Evolutionary conservation across 148 eudicot genomes (phyloP), one percentile per base, ranked within the genome.

Genomic region (Talinum fruticosum): DNA sequence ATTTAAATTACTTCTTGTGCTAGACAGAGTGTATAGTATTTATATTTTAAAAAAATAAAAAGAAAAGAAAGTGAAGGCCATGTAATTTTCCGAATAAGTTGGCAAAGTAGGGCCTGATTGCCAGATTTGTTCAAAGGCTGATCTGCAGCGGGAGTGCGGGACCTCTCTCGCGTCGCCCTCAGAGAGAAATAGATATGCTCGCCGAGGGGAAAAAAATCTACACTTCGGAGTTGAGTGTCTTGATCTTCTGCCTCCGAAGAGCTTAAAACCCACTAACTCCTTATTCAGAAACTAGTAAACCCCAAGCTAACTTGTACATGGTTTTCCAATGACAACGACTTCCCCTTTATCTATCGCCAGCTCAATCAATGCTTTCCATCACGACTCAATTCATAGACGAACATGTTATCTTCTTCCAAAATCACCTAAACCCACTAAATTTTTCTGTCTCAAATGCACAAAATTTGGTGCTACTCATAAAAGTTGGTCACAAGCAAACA

Each of bases 261-360:
- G 53, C 28, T 70, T 8, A 67, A 33, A 0, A 53, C 2, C 53
- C 32, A 38, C 54, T 8, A 38, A 12, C 10, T 21, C 57, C 33
- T 38, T 33, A 16, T 24, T 53, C 28, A 32, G 28, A 12, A 74
- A 51, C 38, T 28, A n/a, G 75, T 23, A 28, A 49, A 73, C 3
- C 62, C 3, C 15, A 3, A 30, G 5, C 16, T 41, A 19, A 30
- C 32, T 23, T 44, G 29, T 71, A 69, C 75, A 79, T 78, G 77
- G 65, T 69, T 77, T 78, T 32, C 75, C 81, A 84, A 92, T 92
- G 97, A 75, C 86, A 75, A 74, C 90, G 24, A 67, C 81, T 69
- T 24, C 76, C 28, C 84, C 78, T 47, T 26, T 80, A 77, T 66
- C 87, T 69, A 77, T 81, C 78, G 79, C 77, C 72, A 72, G 77